These are phyloP conservation scores for Trypanosoma grayi DNA, from an alignment of 208 protist genomes.

Conservation along the genomic window DNA sequence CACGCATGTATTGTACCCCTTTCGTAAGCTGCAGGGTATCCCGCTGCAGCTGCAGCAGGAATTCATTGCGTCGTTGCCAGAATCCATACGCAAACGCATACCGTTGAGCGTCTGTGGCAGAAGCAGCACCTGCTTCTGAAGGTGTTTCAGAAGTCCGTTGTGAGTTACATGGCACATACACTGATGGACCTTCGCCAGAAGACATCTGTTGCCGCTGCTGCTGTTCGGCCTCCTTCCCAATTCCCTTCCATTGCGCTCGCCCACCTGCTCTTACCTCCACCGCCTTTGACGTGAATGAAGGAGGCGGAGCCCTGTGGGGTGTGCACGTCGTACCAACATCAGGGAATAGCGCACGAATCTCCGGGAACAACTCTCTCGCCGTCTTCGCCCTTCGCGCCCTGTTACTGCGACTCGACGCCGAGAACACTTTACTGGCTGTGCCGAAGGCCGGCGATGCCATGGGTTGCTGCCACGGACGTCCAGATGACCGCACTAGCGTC, in stretches of 20 bases:
- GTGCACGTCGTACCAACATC: neutral
- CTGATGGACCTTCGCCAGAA: neutral
- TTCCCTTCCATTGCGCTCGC: neutral
- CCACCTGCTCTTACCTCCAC: neutral
- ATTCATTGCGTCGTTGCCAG: constrained; percentile 8
- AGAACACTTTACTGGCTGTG: neutral
- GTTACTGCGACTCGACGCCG: neutral
- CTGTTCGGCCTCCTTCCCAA: neutral
- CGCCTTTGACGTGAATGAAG: neutral
- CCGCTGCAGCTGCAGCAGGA: neutral
- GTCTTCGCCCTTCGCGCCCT: neutral
- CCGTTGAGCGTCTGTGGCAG: neutral
- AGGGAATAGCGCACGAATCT: neutral
- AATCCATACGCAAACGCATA: constrained; percentile 22
- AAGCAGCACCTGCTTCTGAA: neutral
- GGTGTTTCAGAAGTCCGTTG: neutral
- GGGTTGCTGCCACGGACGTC: neutral
- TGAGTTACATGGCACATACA: neutral
- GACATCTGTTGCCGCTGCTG: neutral
- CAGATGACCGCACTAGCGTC: neutral
- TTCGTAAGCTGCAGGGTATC: constrained; percentile 1
- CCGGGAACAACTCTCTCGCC: constrained; percentile 5
- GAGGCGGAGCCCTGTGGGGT: neutral
- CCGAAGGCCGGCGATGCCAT: neutral
- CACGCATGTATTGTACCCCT: constrained; percentile 5